Base-by-base conservation (phyloP, 192 early-diverging fungal genomes). In the Thamnidium elegans region DNA sequence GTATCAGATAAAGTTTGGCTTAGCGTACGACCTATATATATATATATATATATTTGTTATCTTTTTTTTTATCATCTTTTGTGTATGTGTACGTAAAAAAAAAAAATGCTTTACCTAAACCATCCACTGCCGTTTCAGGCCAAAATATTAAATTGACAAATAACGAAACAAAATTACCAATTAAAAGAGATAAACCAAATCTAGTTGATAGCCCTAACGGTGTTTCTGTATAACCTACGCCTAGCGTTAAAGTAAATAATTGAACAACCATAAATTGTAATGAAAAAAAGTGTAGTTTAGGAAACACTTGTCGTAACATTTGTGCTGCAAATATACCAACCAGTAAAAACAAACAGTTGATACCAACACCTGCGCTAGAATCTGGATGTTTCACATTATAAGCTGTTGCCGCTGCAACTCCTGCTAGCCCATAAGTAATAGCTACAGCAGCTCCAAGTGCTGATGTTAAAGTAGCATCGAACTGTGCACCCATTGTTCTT, bases 121-220 rank as follows among this genome's bases (percentile, higher is more conserved):
- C 78, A 60, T 83, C 76, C n/a, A 74, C 74, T 11, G 81, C 81
- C 6, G 81, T 74, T 45, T 83, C 81, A 11, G 76, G 78, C 81
- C 81, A 83, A 15, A 76, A 44, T 4, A 74, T 3, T 7, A 80
- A 44, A 10, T 76, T 80, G 51, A 76, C 72, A 42, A 76, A 31
- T 14, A 80, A 50, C 19, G 73, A 78, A 42, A 83, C 61, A 4
- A 32, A 67, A 36, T 70, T 58, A 34, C 81, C 81, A 0, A 83
- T 53, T 47, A 72, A 55, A n/a, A 83, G 46, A 0, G 78, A 74
- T 6, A 74, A 62, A 8, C 69, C 72, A n/a, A 78, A 67, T 21
- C 70, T 23, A 46, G 63, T n/a, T 7, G 66, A 60, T 31, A 67
- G 26, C n/a, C 58, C 10, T 6, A n/a, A 58, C 0, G 58, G 44